Base-by-base conservation (phyloP, 192 early-diverging fungal genomes). In the Powellomyces hirtus region DNA sequence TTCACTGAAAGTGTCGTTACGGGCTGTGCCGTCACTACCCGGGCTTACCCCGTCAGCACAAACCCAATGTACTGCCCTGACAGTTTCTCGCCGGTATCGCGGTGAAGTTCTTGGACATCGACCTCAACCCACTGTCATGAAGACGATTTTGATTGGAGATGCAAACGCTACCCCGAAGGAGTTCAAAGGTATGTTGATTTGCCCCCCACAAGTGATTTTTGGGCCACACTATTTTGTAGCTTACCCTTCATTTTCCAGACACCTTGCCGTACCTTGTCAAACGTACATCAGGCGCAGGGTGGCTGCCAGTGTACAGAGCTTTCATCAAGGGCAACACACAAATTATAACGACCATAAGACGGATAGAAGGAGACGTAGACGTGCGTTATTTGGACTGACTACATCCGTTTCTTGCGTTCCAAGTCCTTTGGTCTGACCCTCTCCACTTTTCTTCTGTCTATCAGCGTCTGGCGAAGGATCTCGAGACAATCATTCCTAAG, bases 291-390 rank as follows among this genome's bases (percentile, higher is more conserved):
- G 27, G 33, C 0, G 59, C 70, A 2, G 55, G 56, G 18, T 75
- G 66, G 65, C 37, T 77, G 34, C 75, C 75, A 8, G 58, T 77
- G 7, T 77, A 77, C 52, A 22, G 50, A 22, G 66, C 70, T 13
- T 62, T 57, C 37, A 42, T 57, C 7, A 42, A 67, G 26, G 65
- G 65, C 18, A 22, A 59, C 16, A 64, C 75, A 22, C 71, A 64
- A 36, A 38, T 63, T 24, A 29, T 51, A 4, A 77, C 75, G 1
- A 70, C 38, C 14, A 68, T 77, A 14, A 44, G 75, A 34, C 67
- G 67, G 38, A 62, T 77, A 27, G 65, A 75, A 30, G 75, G 75
- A 6, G 38, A 62, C 34, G 46, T 64, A 14, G 20, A 69, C 59
- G 75, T 77, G 27, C 20, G 72, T 31, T 10, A 4, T 18, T 33